Evolutionary conservation across 2,329 filamentous ascomycete species (phyloP).

Genomic region (Tolypocladium tropicale): DNA sequence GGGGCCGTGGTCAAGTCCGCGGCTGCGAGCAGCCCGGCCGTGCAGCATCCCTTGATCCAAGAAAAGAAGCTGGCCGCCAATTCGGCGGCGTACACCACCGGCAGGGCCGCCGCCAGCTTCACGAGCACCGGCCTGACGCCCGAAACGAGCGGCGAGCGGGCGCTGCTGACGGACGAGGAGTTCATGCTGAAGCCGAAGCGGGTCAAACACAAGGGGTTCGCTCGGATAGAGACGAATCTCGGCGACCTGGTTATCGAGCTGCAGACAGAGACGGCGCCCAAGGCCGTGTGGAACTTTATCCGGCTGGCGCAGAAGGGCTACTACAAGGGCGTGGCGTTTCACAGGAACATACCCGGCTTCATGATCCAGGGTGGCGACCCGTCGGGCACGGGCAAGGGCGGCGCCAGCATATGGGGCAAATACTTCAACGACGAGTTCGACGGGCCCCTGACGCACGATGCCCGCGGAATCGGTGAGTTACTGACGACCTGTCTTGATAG

Average conservation of each 20-base stretch:
- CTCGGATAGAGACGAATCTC: slow-evolving; percentile 74
- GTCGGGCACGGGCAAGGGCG: slow-evolving; percentile 84
- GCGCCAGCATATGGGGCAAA: slow-evolving; percentile 84
- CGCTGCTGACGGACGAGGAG: slow-evolving; percentile 83
- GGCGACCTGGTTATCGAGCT: slow-evolving; percentile 84
- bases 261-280: slow-evolving; percentile 81
- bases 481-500: not conserved
- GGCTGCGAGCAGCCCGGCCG: slow-evolving; percentile 7
- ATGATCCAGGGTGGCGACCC: slow-evolving; percentile 98
- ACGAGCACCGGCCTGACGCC: slow-evolving; percentile 91
- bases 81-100: slow-evolving; percentile 82
- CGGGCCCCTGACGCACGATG: slow-evolving; percentile 74
- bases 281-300: slow-evolving; percentile 95
- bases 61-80: slow-evolving; percentile 64
- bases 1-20: slow-evolving; percentile 30
- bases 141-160: slow-evolving; percentile 78
- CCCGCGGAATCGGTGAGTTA: slow-evolving; percentile 52
- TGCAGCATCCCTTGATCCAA: slow-evolving; percentile 29
- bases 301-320: slow-evolving; percentile 81
- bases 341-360: slow-evolving; percentile 89
- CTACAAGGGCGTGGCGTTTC: slow-evolving; percentile 75
- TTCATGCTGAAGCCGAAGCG: slow-evolving; percentile 90
- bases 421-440: slow-evolving; percentile 92
- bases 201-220: slow-evolving; percentile 85
- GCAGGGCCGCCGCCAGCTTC: slow-evolving; percentile 83